Evolutionary conservation across 2,329 filamentous ascomycete species (phyloP).

Genomic region (Dactylonectria estremocensis): DNA sequence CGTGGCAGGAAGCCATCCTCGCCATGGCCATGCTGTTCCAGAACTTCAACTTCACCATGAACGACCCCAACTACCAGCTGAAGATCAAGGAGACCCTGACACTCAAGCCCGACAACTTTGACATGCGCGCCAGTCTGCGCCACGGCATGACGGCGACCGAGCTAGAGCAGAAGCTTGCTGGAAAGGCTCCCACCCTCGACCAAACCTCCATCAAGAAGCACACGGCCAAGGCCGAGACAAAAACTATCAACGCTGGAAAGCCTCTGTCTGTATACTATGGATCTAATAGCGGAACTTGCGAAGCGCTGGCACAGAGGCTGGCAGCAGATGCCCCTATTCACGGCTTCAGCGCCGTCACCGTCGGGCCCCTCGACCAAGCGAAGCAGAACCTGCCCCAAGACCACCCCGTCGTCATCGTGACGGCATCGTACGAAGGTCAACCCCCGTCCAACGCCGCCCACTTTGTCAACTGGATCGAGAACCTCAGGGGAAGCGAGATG

Average conservation of each 20-base stretch:
- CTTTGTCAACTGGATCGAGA: slow-evolving; percentile 78
- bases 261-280: slow-evolving; percentile 80
- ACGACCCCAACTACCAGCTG: slow-evolving; percentile 71
- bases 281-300: slow-evolving; percentile 82
- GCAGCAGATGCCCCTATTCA: slow-evolving; percentile 71
- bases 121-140: slow-evolving; percentile 71
- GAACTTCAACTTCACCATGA: slow-evolving; percentile 77
- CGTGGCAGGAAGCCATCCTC: slow-evolving; percentile 80
- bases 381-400: slow-evolving; percentile 72
- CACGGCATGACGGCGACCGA: slow-evolving; percentile 62
- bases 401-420: slow-evolving; percentile 76
- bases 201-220: slow-evolving; percentile 24
- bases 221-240: slow-evolving; percentile 11
- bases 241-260: slow-evolving; percentile 49
- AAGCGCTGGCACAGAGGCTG: slow-evolving; percentile 76
- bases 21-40: slow-evolving; percentile 76
- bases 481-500: slow-evolving; percentile 61
- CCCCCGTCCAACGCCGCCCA: slow-evolving; percentile 80
- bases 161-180: slow-evolving; percentile 62
- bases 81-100: slow-evolving; percentile 71
- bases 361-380: slow-evolving; percentile 74
- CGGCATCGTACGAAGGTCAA: slow-evolving; percentile 81
- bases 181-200: slow-evolving; percentile 25
- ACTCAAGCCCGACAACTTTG: slow-evolving; percentile 75
- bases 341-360: slow-evolving; percentile 70